These are phyloP conservation scores for Plasmodium relictum DNA, from an alignment of 169 alveolate species.

Conservation along the genomic window DNA sequence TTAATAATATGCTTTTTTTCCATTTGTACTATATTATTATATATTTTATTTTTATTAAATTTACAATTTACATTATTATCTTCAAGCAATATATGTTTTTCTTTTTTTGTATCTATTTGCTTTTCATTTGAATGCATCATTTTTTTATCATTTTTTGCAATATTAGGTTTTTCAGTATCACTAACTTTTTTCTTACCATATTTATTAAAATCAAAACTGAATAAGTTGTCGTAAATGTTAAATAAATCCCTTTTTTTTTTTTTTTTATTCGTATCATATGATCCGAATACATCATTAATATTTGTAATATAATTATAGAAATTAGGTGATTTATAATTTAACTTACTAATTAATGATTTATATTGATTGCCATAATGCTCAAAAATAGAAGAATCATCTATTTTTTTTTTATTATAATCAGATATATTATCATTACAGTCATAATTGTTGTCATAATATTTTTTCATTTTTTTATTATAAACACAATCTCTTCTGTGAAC, in stretches of 20 bases:
- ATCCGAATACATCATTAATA: conserved; percentile 12
- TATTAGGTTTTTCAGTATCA: no score
- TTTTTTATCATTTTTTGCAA: not conserved
- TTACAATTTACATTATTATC: no score
- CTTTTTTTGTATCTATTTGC: no score
- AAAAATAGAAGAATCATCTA: conserved; percentile 1
- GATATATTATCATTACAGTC: not conserved
- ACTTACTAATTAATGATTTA: conserved; percentile 7
- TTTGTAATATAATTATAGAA: conserved; percentile 33
- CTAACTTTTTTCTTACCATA: no score
- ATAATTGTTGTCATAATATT: not conserved
- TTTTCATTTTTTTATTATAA: not conserved
- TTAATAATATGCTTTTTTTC: not conserved
- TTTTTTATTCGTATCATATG: not conserved
- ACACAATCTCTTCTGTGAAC: not conserved
- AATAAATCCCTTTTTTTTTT: not conserved
- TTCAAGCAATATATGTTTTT: no score
- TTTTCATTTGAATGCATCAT: no score
- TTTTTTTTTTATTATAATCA: not conserved
- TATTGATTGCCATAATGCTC: conserved; percentile 25
- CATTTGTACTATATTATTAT: not conserved
- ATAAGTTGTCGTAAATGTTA: no score
- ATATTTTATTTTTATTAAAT: no score
- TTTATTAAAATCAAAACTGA: no score
- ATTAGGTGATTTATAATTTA: conserved; percentile 26